phyloP scores from a whole-genome alignment of 768 basidiomycete genomes.

The Russula olivacea region DNA sequence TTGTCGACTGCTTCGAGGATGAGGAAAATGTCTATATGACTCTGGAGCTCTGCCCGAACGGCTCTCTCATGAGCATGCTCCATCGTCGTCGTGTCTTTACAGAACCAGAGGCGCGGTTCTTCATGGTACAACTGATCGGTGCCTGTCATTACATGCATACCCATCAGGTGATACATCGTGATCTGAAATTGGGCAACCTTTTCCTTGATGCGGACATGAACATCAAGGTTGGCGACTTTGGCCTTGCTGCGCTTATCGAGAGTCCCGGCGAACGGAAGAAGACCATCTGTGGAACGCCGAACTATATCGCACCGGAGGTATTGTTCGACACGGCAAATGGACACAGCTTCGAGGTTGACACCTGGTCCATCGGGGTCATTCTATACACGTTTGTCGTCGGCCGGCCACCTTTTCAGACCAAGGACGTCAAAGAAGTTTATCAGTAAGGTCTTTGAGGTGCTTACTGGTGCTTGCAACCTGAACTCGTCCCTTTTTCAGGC shows the following conservation, averaged over 20 bases:
- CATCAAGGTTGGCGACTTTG: conserved; percentile 96
- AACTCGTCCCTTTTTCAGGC: conserved; percentile 39
- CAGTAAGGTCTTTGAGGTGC: conserved; percentile 46
- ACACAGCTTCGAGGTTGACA: conserved; percentile 97
- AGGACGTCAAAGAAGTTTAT: conserved; percentile 95
- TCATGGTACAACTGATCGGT: conserved; percentile 90
- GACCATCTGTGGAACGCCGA: conserved; percentile 98
- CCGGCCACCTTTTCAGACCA: conserved; percentile 97
- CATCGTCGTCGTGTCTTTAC: conserved; percentile 80
- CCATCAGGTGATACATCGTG: conserved; percentile 95
- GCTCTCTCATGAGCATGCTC: conserved; percentile 87
- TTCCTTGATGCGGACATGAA: conserved; percentile 92
- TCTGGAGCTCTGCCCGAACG: conserved; percentile 85
- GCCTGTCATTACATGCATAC: conserved; percentile 98
- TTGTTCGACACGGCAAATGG: conserved; percentile 93
- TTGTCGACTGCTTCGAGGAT: conserved; percentile 94
- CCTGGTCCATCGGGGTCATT: conserved; percentile 97
- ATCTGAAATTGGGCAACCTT: conserved; percentile 93
- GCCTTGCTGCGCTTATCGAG: conserved; percentile 93
- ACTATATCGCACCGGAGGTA: conserved; percentile 98
- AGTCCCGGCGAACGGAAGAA: conserved; percentile 96
- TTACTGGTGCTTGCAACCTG: background rate
- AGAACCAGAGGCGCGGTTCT: conserved; percentile 90
- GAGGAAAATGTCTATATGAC: conserved; percentile 95
- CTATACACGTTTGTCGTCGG: conserved; percentile 92